Evolutionary conservation across 1,139 yeast species (phyloP), one percentile per base, ranked within the genome.

Genomic region (Taiozyma onychis): DNA sequence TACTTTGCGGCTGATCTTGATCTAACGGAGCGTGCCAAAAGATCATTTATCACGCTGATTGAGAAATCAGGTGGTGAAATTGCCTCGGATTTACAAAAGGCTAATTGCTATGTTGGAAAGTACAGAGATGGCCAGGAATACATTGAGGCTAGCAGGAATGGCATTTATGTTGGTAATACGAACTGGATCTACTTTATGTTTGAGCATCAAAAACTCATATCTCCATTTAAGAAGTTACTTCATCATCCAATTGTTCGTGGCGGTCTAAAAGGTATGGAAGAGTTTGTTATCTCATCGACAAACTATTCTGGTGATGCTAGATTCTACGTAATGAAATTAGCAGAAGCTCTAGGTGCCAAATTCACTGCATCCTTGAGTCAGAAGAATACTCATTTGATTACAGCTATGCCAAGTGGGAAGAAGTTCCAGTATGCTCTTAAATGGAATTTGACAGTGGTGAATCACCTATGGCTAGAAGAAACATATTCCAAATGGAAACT

Each of bases 391-490:
- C 88, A 82, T 64, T 71, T 93, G 45, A 75, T 93, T 14, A 81
- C 89, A 4, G 86, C 90, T 0, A 74, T 74, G 42, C 77, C 87
- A 0, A 66, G 66, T 18, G 98, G 99, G 1, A 78, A 76, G 51
- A 93, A 93, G 67, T 88, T 78, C 60, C 77, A 76, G 11, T 88
- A 93, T 10, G 96, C 95, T 0, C 65, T 71, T 35, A 69, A 70
- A 43, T 87, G 90, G 83, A 62, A 76, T 2, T 69, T 84, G 28
- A 70, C 69, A 37, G 66, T 86, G 1, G 85, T 88, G 0, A 90
- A 86, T 61, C 96, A 88, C 65, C 62, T 84, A 21, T 93, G 99
- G 99, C 68, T 93, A n/a, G 98, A 93, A 63, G 95, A 88, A 52
- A 77, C 87, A 48, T 86, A 75, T 62, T 73, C 83, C 0, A 67